Evolutionary conservation across 495 filamentous ascomycete species (phyloP), one percentile per base, ranked within the genome.

Genomic region (Trichoderma erinaceum): DNA sequence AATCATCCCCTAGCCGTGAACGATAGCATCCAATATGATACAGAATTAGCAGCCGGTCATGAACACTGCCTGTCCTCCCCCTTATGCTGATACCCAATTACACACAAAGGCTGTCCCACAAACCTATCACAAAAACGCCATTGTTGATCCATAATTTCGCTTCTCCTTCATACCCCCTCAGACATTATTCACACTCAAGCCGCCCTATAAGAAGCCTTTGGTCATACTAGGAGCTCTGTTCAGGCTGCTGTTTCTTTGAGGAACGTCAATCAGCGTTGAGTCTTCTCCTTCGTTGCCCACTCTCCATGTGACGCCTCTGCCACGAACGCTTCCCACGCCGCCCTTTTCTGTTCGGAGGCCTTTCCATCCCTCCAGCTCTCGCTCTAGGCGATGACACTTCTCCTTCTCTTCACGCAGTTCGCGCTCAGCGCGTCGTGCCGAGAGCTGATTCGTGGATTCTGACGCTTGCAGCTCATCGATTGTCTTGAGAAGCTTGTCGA

Each of bases 381-480:
- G 84, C 76, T 97, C 95, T 41, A 97, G 76, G n/a, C 88, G 79
- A 64, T 96, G 76, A 3, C 81, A 83, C 76, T 91, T 93, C 78
- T 97, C 96, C 21, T 83, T 86, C 78, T 98, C 96, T 75, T 97
- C 92, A 23, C 92, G 84, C 21, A 97, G 80, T 71, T 98, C 95
- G 23, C 96, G 85, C 76, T 99, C 94, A 2, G 92, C 91, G 11
- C 95, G 86, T 46, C 93, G 88, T 13, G 90, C 87, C 38, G 87
- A 79, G 15, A 99, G 81, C 75, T 96, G 90, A 25, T 86, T 86
- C n/a, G 87, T 84, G 27, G 88, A 89, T 71, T 97, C 93, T 38
- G 86, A 88, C 35, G 90, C 84, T 76, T 99, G 93, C 38, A 99
- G 87, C 73, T 98, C 95, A 72, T 98, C 93, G 70, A 99, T 96